Conservation (phyloP, 2,329 filamentous ascomycete genomes). For the Phialophora macrospora region DNA sequence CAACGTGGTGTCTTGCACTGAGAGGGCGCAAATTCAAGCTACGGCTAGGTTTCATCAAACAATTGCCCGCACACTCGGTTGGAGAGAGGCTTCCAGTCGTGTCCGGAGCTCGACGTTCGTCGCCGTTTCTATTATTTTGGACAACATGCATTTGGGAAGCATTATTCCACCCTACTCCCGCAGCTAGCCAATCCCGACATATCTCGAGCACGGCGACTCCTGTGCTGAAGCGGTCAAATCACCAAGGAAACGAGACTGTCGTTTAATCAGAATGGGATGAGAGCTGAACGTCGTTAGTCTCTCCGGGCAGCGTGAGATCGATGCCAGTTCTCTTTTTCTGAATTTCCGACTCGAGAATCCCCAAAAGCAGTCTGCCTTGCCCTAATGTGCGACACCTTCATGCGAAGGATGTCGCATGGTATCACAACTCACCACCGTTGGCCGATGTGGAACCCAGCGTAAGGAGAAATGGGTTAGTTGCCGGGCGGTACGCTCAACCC, state of each 20-base stretch:
- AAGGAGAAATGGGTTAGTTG: neutral
- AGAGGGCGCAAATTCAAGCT: neutral
- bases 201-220: neutral
- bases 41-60: neutral
- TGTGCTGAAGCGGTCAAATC: neutral
- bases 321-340: neutral
- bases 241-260: neutral
- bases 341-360: neutral
- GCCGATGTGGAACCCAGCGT: neutral
- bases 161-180: neutral
- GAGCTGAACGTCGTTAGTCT: neutral
- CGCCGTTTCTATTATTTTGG: neutral
- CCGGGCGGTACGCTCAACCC: neutral
- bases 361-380: constrained; percentile 7
- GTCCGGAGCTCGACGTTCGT: neutral
- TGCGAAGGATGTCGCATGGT: neutral
- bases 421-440: neutral
- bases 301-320: neutral
- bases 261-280: neutral
- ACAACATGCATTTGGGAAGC: neutral
- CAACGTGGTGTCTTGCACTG: neutral
- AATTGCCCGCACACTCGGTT: neutral
- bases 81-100: neutral
- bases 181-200: neutral
- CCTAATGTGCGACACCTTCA: neutral